A percentile compares a stretch with the other conserved stretches of the same genome.
These are phyloP conservation scores for Elasticomyces elasticus DNA, from an alignment of 495 filamentous ascomycete species.

Conservation along the genomic window DNA sequence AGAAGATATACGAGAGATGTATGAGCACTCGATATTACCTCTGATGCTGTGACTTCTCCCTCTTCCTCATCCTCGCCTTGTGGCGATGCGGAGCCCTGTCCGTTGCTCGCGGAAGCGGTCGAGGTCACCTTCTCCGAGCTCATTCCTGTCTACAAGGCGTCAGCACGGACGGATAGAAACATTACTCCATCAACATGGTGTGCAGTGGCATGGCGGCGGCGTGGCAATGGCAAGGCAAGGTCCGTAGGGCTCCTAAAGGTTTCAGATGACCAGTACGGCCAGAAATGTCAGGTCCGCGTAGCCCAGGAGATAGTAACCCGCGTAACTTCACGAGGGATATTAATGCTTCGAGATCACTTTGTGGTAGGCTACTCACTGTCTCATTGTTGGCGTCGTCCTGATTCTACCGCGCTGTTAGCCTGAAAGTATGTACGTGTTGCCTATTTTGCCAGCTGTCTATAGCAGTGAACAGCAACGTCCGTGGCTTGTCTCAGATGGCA, in stretches of 20 bases:
- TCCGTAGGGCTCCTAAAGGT: not conserved
- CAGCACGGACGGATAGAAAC: not conserved
- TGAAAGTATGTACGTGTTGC: not conserved
- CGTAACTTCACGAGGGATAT: not conserved
- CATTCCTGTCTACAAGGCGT: not conserved
- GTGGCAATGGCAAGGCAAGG: not conserved
- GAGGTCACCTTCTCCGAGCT: not conserved
- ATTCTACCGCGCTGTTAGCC: slow-evolving; percentile 10
- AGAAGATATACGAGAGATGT: not conserved
- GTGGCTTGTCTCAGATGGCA: not conserved
- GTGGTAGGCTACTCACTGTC: slow-evolving; percentile 3
- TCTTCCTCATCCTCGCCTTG: not conserved
- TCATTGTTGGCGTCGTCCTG: not conserved
- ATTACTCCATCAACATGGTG: not conserved
- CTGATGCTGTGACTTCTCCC: not conserved
- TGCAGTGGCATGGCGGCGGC: not conserved
- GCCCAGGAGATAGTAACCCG: not conserved
- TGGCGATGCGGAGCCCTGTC: not conserved
- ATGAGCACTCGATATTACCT: no score
- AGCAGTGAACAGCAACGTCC: not conserved
- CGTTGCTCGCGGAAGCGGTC: not conserved
- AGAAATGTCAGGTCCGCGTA: not conserved
- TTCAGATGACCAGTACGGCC: not conserved
- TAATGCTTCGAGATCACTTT: not conserved
- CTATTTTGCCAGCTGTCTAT: not conserved